A percentile compares a stretch with the other conserved stretches of the same genome.
phyloP scores from a whole-genome alignment of 805 yeast genomes.

The Nakazawaea populi region DNA sequence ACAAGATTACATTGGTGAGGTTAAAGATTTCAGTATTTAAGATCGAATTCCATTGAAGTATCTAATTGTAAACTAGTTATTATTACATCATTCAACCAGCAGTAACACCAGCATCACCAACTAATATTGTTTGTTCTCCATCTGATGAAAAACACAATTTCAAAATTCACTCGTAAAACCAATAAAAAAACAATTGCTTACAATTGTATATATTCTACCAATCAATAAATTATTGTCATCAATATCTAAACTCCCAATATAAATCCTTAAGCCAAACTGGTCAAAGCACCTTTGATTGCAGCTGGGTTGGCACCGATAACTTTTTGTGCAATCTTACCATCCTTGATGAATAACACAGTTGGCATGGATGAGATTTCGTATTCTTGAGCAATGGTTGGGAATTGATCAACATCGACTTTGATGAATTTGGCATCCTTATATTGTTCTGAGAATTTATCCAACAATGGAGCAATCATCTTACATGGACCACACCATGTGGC shows the following conservation, averaged over 20 bases:
- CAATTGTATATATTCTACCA: no score
- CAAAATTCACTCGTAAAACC: no score
- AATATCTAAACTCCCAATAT: neutral
- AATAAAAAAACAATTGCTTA: no score
- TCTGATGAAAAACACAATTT: no score
- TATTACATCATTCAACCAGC: no score
- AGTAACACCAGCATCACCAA: no score
- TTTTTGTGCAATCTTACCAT: conserved; percentile 71
- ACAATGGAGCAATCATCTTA: conserved; percentile 92
- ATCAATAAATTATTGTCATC: neutral
- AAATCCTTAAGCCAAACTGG: conserved; percentile 21
- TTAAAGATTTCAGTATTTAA: no score
- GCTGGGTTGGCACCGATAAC: conserved; percentile 90
- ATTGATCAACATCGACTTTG: conserved; percentile 90
- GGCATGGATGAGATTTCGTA: conserved; percentile 55
- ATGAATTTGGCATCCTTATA: conserved; percentile 67
- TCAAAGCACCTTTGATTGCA: conserved; percentile 61
- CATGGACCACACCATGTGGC: conserved; percentile 99
- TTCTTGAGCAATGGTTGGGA: conserved; percentile 68
- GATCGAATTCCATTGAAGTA: no score
- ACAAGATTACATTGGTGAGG: no score
- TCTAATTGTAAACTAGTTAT: no score
- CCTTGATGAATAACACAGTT: conserved; percentile 68
- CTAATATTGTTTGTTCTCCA: no score
- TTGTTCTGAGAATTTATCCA: conserved; percentile 72